Evolutionary conservation across 495 filamentous ascomycete species (phyloP), one percentile per base, ranked within the genome.

Genomic region (Stereocaulon alpinum): DNA sequence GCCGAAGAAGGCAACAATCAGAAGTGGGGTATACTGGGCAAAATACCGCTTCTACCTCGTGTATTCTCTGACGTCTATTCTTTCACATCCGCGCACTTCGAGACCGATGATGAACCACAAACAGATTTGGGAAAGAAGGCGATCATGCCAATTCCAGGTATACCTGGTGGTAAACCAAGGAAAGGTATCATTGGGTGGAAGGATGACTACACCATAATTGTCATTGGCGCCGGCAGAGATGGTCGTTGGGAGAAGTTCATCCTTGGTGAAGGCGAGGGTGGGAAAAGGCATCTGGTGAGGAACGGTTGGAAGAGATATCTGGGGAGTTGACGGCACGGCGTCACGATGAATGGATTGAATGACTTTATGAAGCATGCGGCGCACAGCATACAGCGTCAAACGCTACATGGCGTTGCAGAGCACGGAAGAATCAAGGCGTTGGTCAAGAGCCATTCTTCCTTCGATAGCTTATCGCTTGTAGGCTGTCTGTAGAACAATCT

Each of bases 61-160:
- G 69, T 89, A 6, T 91, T 96, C 65, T 89, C 86, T 0, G 91
- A 96, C 61, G 74, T 83, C n/a, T 92, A 94, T 67, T 91, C 87
- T 2, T 86, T 87, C 65, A 77, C 85, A 34, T 86, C 80, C 30
- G 75, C 80, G 2, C 81, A 84, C 55, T 94, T 95, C 64, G 86
- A 90, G 63, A 84, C 87, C 11, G 89, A 86, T 12, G 85, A 91
- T 22, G 87, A 91, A 65, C 72, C 75, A 2, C 64, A 75, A 1
- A 68, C 69, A 15, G 74, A 72, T 18, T 72, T 70, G 9, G 78
- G 60, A 48, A 68, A 18, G 17, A 48, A 32, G 12, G 51, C 37
- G 15, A 68, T 75, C 59, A 66, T 68, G 64, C 77, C 65, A 48
- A 70, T 71, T 55, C 70, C 72, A 40, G 77, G 76, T 5, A 70